A percentile compares a stretch with the other conserved stretches of the same genome.
phyloP scores from a whole-genome alignment of 148 eudicot genomes.

The Tetragonia tetragonoides region DNA sequence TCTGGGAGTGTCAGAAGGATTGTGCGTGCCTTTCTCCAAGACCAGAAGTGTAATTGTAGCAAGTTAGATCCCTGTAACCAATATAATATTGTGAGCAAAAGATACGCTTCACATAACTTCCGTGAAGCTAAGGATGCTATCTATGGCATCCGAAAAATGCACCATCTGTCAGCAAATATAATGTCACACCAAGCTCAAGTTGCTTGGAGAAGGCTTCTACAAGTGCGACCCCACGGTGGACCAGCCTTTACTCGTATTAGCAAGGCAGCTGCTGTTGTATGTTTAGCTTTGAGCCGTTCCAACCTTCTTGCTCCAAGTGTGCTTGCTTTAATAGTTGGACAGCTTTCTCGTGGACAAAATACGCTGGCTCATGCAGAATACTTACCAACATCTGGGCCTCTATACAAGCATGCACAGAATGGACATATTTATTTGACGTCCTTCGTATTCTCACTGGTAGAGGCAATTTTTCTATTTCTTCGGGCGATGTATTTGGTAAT shows the following conservation, averaged over 20 bases:
- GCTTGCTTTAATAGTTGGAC: constrained; percentile 57
- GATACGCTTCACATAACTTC: constrained; percentile 26
- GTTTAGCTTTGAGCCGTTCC: constrained; percentile 66
- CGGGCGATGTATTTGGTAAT: constrained; percentile 63
- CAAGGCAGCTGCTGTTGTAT: constrained; percentile 61
- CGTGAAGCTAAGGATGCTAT: constrained; percentile 24
- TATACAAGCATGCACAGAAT: constrained; percentile 57
- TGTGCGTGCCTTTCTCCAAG: constrained; percentile 31
- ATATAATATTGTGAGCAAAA: constrained; percentile 30
- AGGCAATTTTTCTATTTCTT: constrained; percentile 47
- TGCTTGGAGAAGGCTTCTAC: constrained; percentile 61
- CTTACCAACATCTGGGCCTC: constrained; percentile 39
- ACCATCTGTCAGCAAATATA: constrained; percentile 33
- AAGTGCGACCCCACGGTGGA: constrained; percentile 37
- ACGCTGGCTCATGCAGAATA: constrained; percentile 51
- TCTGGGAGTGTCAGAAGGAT: constrained; percentile 41
- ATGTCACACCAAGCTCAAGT: constrained; percentile 49
- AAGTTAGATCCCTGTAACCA: constrained; percentile 34
- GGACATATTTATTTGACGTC: constrained; percentile 58
- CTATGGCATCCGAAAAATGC: constrained; percentile 29
- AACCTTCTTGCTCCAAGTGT: constrained; percentile 62
- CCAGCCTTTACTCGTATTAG: constrained; percentile 46
- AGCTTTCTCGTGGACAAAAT: constrained; percentile 44
- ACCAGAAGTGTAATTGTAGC: constrained; percentile 32
- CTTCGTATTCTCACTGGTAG: constrained; percentile 45